Conservation (phyloP, 2,329 filamentous ascomycete genomes). For the Aspergillus neoniger region DNA sequence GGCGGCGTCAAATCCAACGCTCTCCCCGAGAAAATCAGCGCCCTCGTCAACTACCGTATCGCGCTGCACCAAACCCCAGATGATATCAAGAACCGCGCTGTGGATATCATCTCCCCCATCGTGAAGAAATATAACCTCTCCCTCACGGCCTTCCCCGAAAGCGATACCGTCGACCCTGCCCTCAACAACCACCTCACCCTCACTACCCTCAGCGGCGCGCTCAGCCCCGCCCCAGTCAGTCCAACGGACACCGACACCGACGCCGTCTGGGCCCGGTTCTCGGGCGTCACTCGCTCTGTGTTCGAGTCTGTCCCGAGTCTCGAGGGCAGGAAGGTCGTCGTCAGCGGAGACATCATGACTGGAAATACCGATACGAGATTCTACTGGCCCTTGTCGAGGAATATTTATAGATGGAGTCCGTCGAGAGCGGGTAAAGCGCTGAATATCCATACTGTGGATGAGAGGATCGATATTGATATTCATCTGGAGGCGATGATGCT, state of each 20-base stretch:
- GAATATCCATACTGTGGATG: slow-evolving; percentile 56
- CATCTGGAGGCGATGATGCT: slow-evolving; percentile 48
- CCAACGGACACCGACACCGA: slow-evolving; percentile 35
- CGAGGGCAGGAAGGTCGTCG: slow-evolving; percentile 41
- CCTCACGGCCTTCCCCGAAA: slow-evolving; percentile 50
- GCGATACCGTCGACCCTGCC: slow-evolving; percentile 15
- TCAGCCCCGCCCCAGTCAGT: slow-evolving; percentile 36
- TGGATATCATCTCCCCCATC: slow-evolving; percentile 50
- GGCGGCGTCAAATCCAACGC: slow-evolving; percentile 62
- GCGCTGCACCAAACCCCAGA: slow-evolving; percentile 56
- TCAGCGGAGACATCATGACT: slow-evolving; percentile 52
- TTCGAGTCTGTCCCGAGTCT: slow-evolving; percentile 39
- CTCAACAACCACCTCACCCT: slow-evolving; percentile 33
- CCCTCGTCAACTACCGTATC: slow-evolving; percentile 59
- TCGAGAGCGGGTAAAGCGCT: slow-evolving; percentile 47
- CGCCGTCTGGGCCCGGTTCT: slow-evolving; percentile 40
- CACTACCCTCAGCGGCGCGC: slow-evolving; percentile 31
- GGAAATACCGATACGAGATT: slow-evolving; percentile 57
- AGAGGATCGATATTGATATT: slow-evolving; percentile 47
- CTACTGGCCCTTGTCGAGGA: slow-evolving; percentile 55
- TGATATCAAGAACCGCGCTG: slow-evolving; percentile 49
- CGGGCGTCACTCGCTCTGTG: slow-evolving; percentile 43
- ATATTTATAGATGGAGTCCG: slow-evolving; percentile 56
- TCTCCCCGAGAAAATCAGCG: slow-evolving; percentile 56
- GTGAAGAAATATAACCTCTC: slow-evolving; percentile 52